phyloP scores from a whole-genome alignment of 2,329 filamentous ascomycete species.

The Ceratocystiopsis brevicomis region DNA sequence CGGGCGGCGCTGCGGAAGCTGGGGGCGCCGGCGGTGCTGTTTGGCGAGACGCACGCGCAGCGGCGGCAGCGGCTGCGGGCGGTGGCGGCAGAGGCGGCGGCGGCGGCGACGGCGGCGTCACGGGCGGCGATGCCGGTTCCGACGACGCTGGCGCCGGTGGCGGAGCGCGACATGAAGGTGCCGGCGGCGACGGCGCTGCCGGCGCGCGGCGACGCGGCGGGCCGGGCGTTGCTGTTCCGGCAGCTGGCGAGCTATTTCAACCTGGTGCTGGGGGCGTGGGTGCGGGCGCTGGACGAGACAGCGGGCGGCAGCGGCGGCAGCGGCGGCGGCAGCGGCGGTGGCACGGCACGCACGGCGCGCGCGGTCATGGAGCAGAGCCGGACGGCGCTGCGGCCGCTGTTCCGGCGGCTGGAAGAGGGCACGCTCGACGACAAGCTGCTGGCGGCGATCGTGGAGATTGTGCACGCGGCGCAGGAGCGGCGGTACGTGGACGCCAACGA shows the following conservation, averaged over 20 bases:
- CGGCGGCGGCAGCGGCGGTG: slow-evolving; percentile 41
- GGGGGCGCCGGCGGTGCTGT: slow-evolving; percentile 55
- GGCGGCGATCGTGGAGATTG: slow-evolving; percentile 75
- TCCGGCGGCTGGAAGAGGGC: slow-evolving; percentile 69
- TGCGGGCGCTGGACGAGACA: slow-evolving; percentile 43
- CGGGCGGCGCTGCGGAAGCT: slow-evolving; percentile 46
- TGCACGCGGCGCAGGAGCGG: slow-evolving; percentile 71
- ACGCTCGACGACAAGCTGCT: slow-evolving; percentile 65
- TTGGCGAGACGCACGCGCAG: slow-evolving; percentile 59
- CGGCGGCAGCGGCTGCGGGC: slow-evolving; percentile 53
- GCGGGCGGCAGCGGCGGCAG: slow-evolving; percentile 18
- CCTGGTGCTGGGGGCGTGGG: slow-evolving; percentile 84
- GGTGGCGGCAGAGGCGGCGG: slow-evolving; percentile 40
- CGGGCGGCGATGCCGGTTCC: slow-evolving; percentile 51
- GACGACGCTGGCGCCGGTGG: slow-evolving; percentile 60
- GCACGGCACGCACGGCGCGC: slow-evolving; percentile 65
- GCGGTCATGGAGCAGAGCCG: slow-evolving; percentile 73
- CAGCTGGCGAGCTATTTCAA: slow-evolving; percentile 92
- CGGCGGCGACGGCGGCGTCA: not conserved
- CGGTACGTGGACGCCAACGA: slow-evolving; percentile 94
- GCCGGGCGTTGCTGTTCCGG: slow-evolving; percentile 54
- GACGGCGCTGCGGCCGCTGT: slow-evolving; percentile 75
- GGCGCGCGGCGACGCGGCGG: slow-evolving; percentile 38
- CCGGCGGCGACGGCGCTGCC: slow-evolving; percentile 27
- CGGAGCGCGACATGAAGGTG: slow-evolving; percentile 80